These are phyloP conservation scores for Plasmodium knowlesi DNA, from an alignment of 169 alveolate genomes.

Conservation along the genomic window DNA sequence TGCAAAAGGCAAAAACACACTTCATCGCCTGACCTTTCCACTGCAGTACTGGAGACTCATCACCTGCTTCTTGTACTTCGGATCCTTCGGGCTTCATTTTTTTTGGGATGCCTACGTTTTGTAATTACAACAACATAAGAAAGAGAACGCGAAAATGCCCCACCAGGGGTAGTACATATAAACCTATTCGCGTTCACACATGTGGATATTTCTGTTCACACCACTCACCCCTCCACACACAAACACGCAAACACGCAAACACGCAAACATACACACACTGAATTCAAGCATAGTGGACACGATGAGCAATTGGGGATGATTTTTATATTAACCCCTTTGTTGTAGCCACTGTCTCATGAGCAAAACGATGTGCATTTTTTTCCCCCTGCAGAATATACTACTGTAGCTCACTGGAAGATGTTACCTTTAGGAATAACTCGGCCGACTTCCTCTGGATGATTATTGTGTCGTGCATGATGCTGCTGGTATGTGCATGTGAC, in stretches of 20 bases:
- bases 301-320: neutral
- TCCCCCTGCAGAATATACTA: constrained; percentile 78
- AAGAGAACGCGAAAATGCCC: constrained; percentile 71
- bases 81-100: constrained; percentile 91
- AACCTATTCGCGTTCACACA: constrained; percentile 4
- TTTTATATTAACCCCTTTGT: neutral
- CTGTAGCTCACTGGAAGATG: constrained; percentile 86
- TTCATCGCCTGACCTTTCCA: neutral
- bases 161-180: neutral
- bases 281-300: neutral
- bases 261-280: neutral
- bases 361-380: neutral
- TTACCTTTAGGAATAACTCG: constrained; percentile 85
- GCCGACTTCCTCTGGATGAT: constrained; percentile 91
- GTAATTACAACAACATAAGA: constrained; percentile 82
- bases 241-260: too few species aligned
- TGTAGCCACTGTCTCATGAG: neutral
- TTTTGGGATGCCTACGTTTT: constrained; percentile 94
- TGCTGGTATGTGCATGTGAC: constrained; percentile 66
- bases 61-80: constrained; percentile 93
- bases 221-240: too few species aligned
- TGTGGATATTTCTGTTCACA: constrained; percentile 18
- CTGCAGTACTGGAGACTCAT: constrained; percentile 90
- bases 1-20: neutral
- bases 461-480: constrained; percentile 83